Evolutionary conservation across 768 basidiomycete genomes (phyloP).

Genomic region (Podaxis carcinomalis): DNA sequence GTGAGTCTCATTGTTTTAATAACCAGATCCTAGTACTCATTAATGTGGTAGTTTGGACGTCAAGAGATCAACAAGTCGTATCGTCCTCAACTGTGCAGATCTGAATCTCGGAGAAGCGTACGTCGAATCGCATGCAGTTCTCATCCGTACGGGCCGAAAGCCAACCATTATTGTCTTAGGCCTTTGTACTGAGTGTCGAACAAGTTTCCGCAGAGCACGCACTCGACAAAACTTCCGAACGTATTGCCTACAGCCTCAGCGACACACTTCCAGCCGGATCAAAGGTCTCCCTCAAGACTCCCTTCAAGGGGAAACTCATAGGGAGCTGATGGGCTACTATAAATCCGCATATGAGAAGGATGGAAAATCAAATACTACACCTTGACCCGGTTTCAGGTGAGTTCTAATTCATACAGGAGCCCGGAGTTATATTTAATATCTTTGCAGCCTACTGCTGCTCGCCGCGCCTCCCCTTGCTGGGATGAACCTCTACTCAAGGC

Average conservation of each 20-base stretch:
- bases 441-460: conserved; percentile 74
- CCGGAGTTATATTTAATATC: not conserved
- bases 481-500: conserved; percentile 92
- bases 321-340: conserved; percentile 81
- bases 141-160: not conserved
- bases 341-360: conserved; percentile 59
- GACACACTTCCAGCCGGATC: conserved; percentile 56
- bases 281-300: conserved; percentile 64
- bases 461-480: conserved; percentile 85
- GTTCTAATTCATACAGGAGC: conserved; percentile 1
- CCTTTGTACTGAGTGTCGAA: conserved; percentile 45
- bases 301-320: conserved; percentile 65
- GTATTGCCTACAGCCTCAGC: conserved; percentile 57
- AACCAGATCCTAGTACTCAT: not conserved
- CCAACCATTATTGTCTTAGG: conserved; percentile 17
- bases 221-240: conserved; percentile 61
- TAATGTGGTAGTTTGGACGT: conserved; percentile 52
- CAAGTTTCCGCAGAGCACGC: conserved; percentile 39
- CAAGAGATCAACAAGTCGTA: conserved; percentile 49
- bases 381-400: conserved; percentile 86
- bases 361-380: conserved; percentile 63
- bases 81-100: conserved; percentile 64
- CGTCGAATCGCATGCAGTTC: conserved; percentile 13
- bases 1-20: conserved; percentile 30
- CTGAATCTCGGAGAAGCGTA: conserved; percentile 54